Percentiles rank a stretch among this genome's conserved stretches.
Conservation (phyloP, 2,329 filamentous ascomycete genomes). For the Sporothrix sp. region DNA sequence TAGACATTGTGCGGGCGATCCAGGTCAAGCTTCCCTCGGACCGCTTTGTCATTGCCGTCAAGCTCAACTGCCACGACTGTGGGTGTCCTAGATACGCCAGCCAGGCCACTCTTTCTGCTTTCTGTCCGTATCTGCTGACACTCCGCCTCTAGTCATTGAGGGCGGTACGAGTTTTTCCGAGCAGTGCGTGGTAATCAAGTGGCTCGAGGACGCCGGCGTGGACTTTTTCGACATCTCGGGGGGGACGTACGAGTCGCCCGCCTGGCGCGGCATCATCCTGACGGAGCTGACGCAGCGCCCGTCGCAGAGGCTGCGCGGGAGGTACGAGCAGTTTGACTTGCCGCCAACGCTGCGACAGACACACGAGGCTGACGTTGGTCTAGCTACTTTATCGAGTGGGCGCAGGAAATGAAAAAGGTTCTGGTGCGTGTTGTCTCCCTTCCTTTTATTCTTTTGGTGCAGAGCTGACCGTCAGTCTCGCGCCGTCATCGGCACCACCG, state of each 20-base stretch:
- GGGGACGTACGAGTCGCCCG: not conserved
- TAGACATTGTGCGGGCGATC: not conserved
- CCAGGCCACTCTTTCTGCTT: too few species aligned
- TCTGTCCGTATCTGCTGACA: too few species aligned
- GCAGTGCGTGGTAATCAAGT: not conserved
- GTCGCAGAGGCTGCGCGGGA: not conserved
- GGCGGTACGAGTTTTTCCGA: not conserved
- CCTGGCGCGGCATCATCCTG: not conserved
- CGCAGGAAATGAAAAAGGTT: not conserved
- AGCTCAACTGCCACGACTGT: conserved; percentile 4
- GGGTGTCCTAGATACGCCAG: too few species aligned
- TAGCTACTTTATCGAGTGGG: conserved; percentile 1
- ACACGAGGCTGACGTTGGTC: too few species aligned
- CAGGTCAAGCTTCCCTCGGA: not conserved
- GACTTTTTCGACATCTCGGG: conserved; percentile 3
- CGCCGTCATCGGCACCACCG: not conserved
- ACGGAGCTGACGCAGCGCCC: not conserved
- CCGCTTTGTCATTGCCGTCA: not conserved
- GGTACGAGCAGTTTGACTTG: too few species aligned
- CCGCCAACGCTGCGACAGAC: too few species aligned
- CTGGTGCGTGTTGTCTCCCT: not conserved
- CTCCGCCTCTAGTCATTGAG: not conserved
- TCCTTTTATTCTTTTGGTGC: too few species aligned
- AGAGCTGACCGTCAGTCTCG: not conserved
- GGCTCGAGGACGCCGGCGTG: not conserved